Evolutionary conservation across 2,329 filamentous ascomycete genomes (phyloP), one percentile per base, ranked within the genome.

Genomic region (Eutypa lata): DNA sequence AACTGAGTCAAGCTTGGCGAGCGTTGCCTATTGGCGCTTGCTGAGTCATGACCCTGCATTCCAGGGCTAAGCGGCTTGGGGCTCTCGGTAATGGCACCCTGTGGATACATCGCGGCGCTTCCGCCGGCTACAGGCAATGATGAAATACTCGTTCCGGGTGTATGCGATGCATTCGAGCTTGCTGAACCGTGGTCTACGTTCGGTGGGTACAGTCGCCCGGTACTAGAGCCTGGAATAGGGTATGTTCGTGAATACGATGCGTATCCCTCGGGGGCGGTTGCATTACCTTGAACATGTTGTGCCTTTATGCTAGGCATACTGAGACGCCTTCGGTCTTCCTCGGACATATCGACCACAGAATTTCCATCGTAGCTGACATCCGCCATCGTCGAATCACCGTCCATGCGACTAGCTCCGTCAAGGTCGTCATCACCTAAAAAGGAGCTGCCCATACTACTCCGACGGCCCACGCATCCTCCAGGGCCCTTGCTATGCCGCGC

Each of bases 401-500:
- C 75, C 18, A 69, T 59, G 37, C 66, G 66, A 43, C 77, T 76
- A 18, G 76, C 71, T 18, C 80, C 82, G 48, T 82, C 79, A 53
- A 84, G 78, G 46, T 94, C 89, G 50, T 92, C 90, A 35, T 91
- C 89, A 18, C 88, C 86, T 26, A 84, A 88, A 69, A 91, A 95
- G 2, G 42, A 45, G 67, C 87, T 87, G 43, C 88, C 87, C 80
- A 91, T 87, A 64, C 92, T 97, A 38, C 91, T 87, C 59, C 94
- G 82, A 53, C 94, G 85, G 52, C 94, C 94, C 13, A 95, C 94
- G 73, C 94, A 99, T 47, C 94, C 94, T 50, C 94, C 94, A 50
- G 92, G 89, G 33, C 94, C 94, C 72, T 97, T 97, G 68, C 90
- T 96, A 69, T 99, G 94, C 55, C 94, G 85, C 44, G 94, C 94